These are phyloP conservation scores for Drechslera avenae DNA, from an alignment of 2,329 filamentous ascomycete species.

Conservation along the genomic window DNA sequence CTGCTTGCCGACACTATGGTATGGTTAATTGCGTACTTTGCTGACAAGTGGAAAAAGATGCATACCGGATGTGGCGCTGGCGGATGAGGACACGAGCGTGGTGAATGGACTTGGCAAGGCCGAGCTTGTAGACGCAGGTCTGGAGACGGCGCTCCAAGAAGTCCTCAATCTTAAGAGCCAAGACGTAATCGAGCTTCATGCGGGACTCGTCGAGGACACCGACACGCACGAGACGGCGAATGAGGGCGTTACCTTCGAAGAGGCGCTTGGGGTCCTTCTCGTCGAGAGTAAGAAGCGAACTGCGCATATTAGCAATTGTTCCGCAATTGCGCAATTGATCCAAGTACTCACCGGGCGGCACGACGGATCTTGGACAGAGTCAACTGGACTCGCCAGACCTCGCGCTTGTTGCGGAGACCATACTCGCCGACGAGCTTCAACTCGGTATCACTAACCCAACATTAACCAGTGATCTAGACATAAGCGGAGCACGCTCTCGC, in stretches of 20 bases:
- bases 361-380: conserved; percentile 99
- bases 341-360: conserved; percentile 86
- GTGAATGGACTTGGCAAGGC: conserved; percentile 99
- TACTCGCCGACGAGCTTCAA: conserved; percentile 99
- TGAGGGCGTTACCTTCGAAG: conserved; percentile 99
- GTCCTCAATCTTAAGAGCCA: conserved; percentile 98
- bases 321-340: conserved; percentile 14
- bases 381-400: conserved; percentile 99
- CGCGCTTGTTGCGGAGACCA: conserved; percentile 99
- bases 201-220: conserved; percentile 99
- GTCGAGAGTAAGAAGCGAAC: conserved; percentile 99
- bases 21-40: conserved; percentile 19
- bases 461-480: conserved; percentile 80
- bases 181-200: conserved; percentile 99
- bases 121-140: conserved; percentile 99
- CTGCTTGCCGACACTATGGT: conserved; percentile 90
- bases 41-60: background rate
- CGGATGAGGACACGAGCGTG: conserved; percentile 99
- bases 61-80: conserved; percentile 93
- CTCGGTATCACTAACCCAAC: conserved; percentile 85
- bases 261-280: conserved; percentile 99
- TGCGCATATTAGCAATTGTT: conserved; percentile 49
- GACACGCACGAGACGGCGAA: conserved; percentile 99
- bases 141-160: conserved; percentile 99
- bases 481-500: conserved; percentile 97